Conservation (phyloP, 2,329 filamentous ascomycete species). For the Penicillium janthinellum region DNA sequence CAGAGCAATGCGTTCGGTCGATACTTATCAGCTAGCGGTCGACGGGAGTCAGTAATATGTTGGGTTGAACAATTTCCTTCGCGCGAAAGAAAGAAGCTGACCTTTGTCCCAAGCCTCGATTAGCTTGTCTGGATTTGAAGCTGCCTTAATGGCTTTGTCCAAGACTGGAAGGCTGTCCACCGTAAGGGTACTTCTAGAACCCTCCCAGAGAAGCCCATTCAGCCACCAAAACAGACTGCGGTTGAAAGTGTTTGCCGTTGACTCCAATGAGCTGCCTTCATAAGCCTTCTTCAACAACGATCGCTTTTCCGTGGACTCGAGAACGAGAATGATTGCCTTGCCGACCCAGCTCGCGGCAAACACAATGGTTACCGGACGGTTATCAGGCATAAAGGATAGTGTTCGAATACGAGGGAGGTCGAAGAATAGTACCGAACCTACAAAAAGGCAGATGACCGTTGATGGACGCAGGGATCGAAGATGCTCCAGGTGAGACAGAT, state of each 20-base stretch:
- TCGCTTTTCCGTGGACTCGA: constrained; percentile 49
- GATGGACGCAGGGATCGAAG: constrained; percentile 23
- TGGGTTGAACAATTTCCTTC: no score
- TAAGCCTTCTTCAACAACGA: constrained; percentile 19
- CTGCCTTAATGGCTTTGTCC: constrained; percentile 34
- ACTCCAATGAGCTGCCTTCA: constrained; percentile 21
- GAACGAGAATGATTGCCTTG: constrained; percentile 45
- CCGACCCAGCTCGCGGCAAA: constrained; percentile 26
- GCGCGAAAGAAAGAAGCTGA: neutral
- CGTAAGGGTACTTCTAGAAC: constrained; percentile 34
- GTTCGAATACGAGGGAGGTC: constrained; percentile 23
- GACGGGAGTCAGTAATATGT: neutral
- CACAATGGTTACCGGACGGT: constrained; percentile 8
- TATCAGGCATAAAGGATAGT: constrained; percentile 17
- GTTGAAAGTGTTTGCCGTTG: constrained; percentile 30
- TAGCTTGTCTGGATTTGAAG: constrained; percentile 35
- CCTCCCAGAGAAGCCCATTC: constrained; percentile 34
- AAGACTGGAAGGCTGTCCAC: constrained; percentile 46
- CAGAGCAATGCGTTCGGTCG: constrained; percentile 21
- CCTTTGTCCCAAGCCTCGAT: constrained; percentile 35
- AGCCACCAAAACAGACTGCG: constrained; percentile 41
- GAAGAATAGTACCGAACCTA: constrained; percentile 13
- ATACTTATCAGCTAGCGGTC: constrained; percentile 17
- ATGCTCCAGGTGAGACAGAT: constrained; percentile 25
- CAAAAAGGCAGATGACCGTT: constrained; percentile 17